Conservation (phyloP, 169 alveolate genomes). For the Hepatocystis sp. region DNA sequence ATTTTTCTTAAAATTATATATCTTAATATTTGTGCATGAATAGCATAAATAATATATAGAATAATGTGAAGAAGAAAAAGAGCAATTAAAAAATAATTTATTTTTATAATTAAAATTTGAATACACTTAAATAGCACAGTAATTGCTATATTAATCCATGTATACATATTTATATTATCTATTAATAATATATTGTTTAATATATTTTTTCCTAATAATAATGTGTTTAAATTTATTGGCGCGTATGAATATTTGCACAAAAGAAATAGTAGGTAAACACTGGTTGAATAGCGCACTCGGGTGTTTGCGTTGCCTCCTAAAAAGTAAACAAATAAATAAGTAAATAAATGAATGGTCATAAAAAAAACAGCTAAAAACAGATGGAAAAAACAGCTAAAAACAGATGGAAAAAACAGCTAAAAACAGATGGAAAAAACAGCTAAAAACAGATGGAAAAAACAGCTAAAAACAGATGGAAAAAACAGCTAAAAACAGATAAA, state of each 20-base stretch:
- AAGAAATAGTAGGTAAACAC: conserved; percentile 37
- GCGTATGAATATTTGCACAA: conserved; percentile 57
- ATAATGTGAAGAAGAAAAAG: conserved; percentile 35
- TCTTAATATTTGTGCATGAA: conserved; percentile 66
- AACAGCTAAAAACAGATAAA: no score
- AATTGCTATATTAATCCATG: conserved; percentile 38
- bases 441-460: no score
- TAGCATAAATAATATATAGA: conserved; percentile 44
- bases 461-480: no score
- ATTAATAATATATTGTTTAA: conserved; percentile 44
- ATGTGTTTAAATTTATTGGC: conserved; percentile 44
- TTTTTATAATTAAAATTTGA: conserved; percentile 36
- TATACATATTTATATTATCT: conserved; percentile 47
- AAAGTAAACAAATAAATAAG: no score
- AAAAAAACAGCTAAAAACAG: no score
- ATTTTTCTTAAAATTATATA: conserved; percentile 68
- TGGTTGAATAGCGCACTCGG: conserved; percentile 31
- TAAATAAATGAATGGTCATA: no score
- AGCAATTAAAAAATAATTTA: conserved; percentile 37
- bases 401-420: no score
- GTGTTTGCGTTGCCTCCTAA: no score
- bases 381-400: no score
- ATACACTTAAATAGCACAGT: conserved; percentile 23
- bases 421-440: no score
- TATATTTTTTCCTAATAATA: conserved; percentile 39